Conservation (phyloP, 1,284 basidiomycete genomes). For the Moniliella sp. region DNA sequence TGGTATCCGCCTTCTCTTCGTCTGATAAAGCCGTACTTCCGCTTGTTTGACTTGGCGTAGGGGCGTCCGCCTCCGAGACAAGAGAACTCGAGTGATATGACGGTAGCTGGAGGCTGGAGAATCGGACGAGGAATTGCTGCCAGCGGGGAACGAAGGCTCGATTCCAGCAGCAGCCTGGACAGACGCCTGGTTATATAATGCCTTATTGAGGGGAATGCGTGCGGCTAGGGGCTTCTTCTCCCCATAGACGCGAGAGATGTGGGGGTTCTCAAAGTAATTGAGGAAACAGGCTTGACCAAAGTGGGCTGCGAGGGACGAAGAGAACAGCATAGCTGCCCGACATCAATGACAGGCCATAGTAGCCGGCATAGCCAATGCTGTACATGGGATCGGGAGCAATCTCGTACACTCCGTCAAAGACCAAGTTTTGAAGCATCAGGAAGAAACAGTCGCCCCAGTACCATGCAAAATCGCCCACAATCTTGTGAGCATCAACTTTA, state of each 20-base stretch:
- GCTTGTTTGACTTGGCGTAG: constrained; percentile 11
- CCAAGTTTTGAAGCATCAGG: constrained; percentile 47
- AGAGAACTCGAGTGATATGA: no score
- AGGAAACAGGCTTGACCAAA: constrained; percentile 87
- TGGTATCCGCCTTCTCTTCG: constrained; percentile 9
- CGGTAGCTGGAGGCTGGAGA: no score
- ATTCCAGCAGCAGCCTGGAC: constrained; percentile 6
- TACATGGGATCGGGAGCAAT: constrained; percentile 74
- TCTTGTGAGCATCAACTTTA: constrained; percentile 84
- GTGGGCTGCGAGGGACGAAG: constrained; percentile 76
- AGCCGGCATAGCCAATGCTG: constrained; percentile 49
- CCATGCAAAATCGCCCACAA: constrained; percentile 58
- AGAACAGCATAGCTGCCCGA: constrained; percentile 71
- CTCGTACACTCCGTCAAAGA: constrained; percentile 95
- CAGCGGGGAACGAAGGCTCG: background rate
- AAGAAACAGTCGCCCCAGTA: constrained; percentile 99
- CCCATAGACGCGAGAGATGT: constrained; percentile 38
- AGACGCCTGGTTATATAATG: constrained; percentile 19
- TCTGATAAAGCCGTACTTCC: constrained; percentile 9
- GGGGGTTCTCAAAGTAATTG: constrained; percentile 88
- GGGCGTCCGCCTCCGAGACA: constrained; percentile 1
- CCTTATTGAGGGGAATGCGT: constrained; percentile 7
- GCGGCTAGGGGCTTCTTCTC: constrained; percentile 17
- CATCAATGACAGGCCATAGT: constrained; percentile 80
- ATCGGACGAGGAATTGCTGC: no score